Conservation (phyloP, 441 rosid genomes). For the Gossypium gossypioides region DNA sequence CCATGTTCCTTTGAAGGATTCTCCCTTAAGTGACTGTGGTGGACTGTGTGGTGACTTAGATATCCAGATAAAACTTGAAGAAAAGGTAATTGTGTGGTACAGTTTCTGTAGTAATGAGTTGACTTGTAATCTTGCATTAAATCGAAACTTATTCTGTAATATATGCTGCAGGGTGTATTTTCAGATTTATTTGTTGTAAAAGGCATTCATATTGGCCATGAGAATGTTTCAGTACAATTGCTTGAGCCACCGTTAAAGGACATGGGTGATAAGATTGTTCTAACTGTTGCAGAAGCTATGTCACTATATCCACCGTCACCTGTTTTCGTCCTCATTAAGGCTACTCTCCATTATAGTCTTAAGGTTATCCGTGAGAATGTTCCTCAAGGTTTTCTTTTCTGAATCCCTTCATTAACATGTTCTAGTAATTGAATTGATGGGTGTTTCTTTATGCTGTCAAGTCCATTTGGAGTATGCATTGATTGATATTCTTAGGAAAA, state of each 20-base stretch:
- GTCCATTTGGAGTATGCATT: background rate
- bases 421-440: background rate
- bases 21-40: conserved; percentile 89
- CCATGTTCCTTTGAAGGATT: conserved; percentile 87
- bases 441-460: background rate
- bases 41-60: conserved; percentile 85
- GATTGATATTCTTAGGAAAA: conserved; percentile 11
- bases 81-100: conserved; percentile 27
- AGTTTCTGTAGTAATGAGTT: background rate
- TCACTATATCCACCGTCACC: conserved; percentile 90
- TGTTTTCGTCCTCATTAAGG: conserved; percentile 72
- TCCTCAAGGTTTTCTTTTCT: conserved; percentile 57
- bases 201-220: conserved; percentile 82
- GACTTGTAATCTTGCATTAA: background rate
- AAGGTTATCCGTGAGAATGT: conserved; percentile 70
- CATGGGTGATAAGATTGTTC: conserved; percentile 61
- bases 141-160: conserved; percentile 17
- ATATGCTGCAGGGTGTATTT: conserved; percentile 63
- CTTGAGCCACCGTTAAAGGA: conserved; percentile 60
- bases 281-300: conserved; percentile 96
- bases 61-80: conserved; percentile 76
- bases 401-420: conserved; percentile 13
- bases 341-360: conserved; percentile 55
- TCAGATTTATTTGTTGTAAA: conserved; percentile 81
- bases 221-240: conserved; percentile 71